phyloP scores from a whole-genome alignment of 1,284 basidiomycete species.

The Golubevia sp. region DNA sequence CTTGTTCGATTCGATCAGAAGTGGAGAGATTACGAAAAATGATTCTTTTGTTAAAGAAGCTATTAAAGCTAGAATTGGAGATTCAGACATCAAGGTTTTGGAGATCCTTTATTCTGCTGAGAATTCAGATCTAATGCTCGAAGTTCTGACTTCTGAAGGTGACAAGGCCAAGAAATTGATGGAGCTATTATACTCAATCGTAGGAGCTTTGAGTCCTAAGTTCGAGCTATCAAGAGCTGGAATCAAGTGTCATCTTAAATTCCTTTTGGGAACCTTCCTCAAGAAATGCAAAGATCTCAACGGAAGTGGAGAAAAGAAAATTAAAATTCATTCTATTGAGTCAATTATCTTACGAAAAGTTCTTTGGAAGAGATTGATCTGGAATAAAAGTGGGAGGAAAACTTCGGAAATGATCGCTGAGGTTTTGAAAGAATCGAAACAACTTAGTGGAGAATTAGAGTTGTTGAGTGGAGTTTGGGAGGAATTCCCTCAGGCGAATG shows the following conservation, averaged over 20 bases:
- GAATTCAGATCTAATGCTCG: not conserved
- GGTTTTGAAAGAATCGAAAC: not conserved
- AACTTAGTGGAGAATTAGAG: not conserved
- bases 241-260: slow-evolving; percentile 21
- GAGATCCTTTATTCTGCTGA: slow-evolving; percentile 28
- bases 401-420: slow-evolving; percentile 6
- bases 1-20: slow-evolving; percentile 24
- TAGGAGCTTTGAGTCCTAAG: slow-evolving; percentile 2
- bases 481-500: too few relatives aligned
- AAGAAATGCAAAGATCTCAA: slow-evolving; percentile 6
- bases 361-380: slow-evolving; percentile 2
- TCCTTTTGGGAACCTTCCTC: slow-evolving; percentile 10
- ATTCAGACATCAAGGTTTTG: slow-evolving; percentile 29
- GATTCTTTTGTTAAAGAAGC: slow-evolving; percentile 43
- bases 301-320: slow-evolving; percentile 12
- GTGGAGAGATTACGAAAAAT: slow-evolving; percentile 13
- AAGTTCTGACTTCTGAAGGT: not conserved
- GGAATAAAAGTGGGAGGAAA: slow-evolving; percentile 16
- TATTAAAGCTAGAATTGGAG: slow-evolving; percentile 29
- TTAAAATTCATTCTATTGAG: slow-evolving; percentile 1
- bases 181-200: not conserved
- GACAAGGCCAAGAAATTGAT: too few relatives aligned
- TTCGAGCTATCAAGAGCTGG: slow-evolving; percentile 5
- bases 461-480: too few relatives aligned
- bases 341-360: not conserved